Evolutionary conservation across 371 early-diverging fungal genomes (phyloP), one percentile per base, ranked within the genome.

Genomic region (Mycotypha africana): DNA sequence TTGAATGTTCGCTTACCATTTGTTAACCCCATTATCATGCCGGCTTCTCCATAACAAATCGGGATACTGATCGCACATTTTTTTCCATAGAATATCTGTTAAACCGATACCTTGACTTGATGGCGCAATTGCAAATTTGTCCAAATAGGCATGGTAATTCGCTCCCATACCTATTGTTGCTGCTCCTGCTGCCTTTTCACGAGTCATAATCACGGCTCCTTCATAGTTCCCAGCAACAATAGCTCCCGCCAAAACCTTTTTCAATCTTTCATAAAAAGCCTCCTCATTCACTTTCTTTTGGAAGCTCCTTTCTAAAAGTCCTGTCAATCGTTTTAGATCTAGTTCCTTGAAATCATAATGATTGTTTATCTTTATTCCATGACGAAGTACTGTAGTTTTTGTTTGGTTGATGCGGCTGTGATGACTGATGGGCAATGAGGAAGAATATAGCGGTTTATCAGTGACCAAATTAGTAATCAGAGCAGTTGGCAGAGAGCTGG

Each of bases 121-220:
- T 2, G 95, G 95, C 0, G 81, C 78, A 16, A 95, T 90, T 2
- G 92, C 91, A 69, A 94, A 93, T 59, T 96, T 96, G 69, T 96
- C 97, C 17, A 96, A 62, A 51, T 96, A 96, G 23, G 53, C 55
- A 37, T 56, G 51, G 12, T 42, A 51, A 2, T 52, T 43, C 32
- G 56, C 23, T 12, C 30, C 28, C 5, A 35, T 20, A 12, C 31
- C 23, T n/a, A n/a, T n/a, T n/a, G n/a, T n/a, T n/a, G 6, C 6
- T 0, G 40, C 34, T 14, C 26, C 21, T 14, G 5, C 8, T 0
- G 43, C 37, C 21, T 31, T 49, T 25, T 62, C 67, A 6, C 58
- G 47, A 20, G 73, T 68, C 52, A 74, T 67, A 17, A 72, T 50
- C 5, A 70, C 72, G 0, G 68, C 71, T 7, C 70, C 65, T 42